Evolutionary conservation across 768 basidiomycete genomes (phyloP).

Genomic region (Lyophyllum decastes): DNA sequence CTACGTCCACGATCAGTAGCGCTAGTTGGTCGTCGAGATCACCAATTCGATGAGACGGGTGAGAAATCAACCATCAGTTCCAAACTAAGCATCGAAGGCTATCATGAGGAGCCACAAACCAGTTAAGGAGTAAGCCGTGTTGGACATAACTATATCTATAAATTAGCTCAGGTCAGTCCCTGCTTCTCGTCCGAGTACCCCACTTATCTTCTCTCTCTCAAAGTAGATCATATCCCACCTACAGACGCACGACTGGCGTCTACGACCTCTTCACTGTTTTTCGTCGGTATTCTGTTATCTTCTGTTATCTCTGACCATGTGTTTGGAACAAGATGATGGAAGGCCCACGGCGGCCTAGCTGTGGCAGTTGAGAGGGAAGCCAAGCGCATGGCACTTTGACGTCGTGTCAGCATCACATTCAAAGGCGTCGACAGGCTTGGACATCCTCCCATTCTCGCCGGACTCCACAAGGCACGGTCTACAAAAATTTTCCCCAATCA

Average conservation of each 20-base stretch:
- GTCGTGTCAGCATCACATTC: constrained; percentile 1
- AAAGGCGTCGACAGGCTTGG: background rate
- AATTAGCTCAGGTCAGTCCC: background rate
- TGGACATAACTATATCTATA: constrained; percentile 1
- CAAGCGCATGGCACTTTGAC: background rate
- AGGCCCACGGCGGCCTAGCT: background rate
- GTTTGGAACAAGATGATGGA: background rate
- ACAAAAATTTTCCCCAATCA: constrained; percentile 4
- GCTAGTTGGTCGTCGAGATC: constrained; percentile 14
- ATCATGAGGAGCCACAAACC: background rate
- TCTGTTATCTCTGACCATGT: background rate
- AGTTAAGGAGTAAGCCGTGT: background rate
- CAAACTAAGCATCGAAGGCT: constrained; percentile 3
- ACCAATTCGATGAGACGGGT: background rate
- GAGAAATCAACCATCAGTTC: constrained; percentile 10
- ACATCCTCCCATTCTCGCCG: background rate
- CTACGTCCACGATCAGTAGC: background rate
- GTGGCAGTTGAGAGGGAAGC: background rate
- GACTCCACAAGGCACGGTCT: constrained; percentile 4
- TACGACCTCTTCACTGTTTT: too few species aligned
- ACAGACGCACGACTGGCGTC: background rate
- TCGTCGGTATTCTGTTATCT: background rate
- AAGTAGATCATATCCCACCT: background rate
- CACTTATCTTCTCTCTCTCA: background rate
- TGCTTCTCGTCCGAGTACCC: background rate